These are phyloP conservation scores for Russula abietina DNA, from an alignment of 768 basidiomycete genomes.

Conservation along the genomic window DNA sequence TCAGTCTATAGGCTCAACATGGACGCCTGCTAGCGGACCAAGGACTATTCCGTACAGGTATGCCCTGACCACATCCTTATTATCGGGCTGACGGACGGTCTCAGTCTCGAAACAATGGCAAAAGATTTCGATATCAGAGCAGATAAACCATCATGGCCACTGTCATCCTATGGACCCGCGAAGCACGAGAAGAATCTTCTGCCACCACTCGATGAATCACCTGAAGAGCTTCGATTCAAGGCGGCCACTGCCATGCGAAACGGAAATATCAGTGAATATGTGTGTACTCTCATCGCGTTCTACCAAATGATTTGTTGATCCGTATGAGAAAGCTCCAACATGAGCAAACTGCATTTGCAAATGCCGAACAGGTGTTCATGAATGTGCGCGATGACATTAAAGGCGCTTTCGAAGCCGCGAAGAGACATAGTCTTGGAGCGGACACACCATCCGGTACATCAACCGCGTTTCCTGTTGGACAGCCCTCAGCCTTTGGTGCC, in stretches of 20 bases:
- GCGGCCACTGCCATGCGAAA: slow-evolving; percentile 48
- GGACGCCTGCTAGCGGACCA: slow-evolving; percentile 8
- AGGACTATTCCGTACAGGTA: slow-evolving; percentile 23
- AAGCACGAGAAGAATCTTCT: slow-evolving; percentile 67
- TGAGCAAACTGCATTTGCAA: slow-evolving; percentile 47
- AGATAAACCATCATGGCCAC: slow-evolving; percentile 75
- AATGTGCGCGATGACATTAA: slow-evolving; percentile 40
- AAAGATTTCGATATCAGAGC: slow-evolving; percentile 42
- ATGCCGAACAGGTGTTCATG: slow-evolving; percentile 43
- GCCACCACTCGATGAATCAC: slow-evolving; percentile 57
- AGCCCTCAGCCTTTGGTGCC: slow-evolving; percentile 36
- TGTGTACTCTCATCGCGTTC: slow-evolving; percentile 32
- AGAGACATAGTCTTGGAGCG: slow-evolving; percentile 36
- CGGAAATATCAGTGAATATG: slow-evolving; percentile 60
- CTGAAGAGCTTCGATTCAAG: slow-evolving; percentile 68
- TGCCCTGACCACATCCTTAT: background rate
- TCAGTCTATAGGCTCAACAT: slow-evolving; percentile 18
- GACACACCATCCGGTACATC: slow-evolving; percentile 22
- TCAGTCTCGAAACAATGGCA: slow-evolving; percentile 52
- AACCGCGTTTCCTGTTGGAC: slow-evolving; percentile 26
- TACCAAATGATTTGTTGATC: background rate
- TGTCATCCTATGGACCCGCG: slow-evolving; percentile 68
- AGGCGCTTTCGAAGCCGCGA: slow-evolving; percentile 43
- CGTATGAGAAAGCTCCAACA: slow-evolving; percentile 40
- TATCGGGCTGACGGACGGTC: background rate